Base-by-base conservation (phyloP, 306 rosid genomes). In the Erythrophleum fordii region DNA sequence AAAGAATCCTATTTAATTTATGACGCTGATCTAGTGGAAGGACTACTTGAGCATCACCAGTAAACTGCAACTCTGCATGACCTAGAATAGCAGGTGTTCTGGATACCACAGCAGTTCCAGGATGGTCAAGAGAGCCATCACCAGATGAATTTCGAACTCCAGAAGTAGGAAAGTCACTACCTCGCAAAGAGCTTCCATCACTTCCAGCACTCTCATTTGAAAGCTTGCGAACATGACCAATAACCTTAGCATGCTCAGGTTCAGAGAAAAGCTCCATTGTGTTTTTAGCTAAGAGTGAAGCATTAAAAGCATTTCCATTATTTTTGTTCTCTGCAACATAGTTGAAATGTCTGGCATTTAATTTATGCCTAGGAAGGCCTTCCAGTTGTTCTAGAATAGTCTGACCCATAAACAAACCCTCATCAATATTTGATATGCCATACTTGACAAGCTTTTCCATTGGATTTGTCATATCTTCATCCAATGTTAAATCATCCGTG, bases 391-490 rank as follows among this genome's bases (percentile, higher is more conserved):
- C 99, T 77, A 96, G 87, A 85, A 96, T 93, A 28, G 99, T 89
- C 87, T 96, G 98, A 52, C 99, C 97, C 98, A 96, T 88, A 86
- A 93, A 92, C 23, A 96, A 87, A 26, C 99, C 99, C 84, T 96
- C 97, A 16, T 93, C 99, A 81, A 96, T 96, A 84, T 96, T 93
- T 71, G 98, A 84, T 89, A 93, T 85, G 77, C 97, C 92, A 81
- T 83, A 96, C 83, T 93, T 92, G 81, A 88, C 91, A 78, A 96
- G 92, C 81, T 87, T 96, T 84, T 96, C 99, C 23, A 96, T 88
- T 49, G 98, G 98, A 80, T 89, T 87, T 2, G 92, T 85, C 81
- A 91, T 78, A 79, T 91, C 98, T 80, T 96, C 99, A 85, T 96
- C 98, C 80, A 93, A 72, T 34, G 90, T 67, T 80, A 93, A 87